Evolutionary conservation across 805 yeast species (phyloP), one percentile per base, ranked within the genome.

Genomic region (Peterozyma toletana): DNA sequence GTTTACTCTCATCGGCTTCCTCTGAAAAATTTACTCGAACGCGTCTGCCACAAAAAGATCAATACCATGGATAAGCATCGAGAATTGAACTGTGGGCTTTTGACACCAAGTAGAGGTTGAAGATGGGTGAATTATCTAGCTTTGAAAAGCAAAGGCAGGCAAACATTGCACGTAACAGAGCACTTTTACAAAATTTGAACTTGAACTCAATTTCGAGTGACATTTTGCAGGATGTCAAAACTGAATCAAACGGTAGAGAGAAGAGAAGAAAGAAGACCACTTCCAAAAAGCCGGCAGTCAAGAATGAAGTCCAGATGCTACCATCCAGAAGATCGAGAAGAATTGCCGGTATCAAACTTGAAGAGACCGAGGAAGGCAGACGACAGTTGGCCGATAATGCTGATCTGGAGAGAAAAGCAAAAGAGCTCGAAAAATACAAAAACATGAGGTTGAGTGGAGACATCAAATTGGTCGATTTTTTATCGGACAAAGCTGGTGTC

Each of bases 161-260:
- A 46, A 88, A 87, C 57, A 93, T 91, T 47, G 86, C 80, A 50
- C 71, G 98, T 40, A 93, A 91, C 62, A 79, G 80, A 58, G 86
- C 80, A 50, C 72, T 90, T 18, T 67, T 91, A 42, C 71, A 77
- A 52, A 78, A 83, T 50, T 70, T 91, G 50, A 84, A 88, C 50
- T 67, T 91, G 15, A 80, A 78, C 41, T 63, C 77, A 11, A 60
- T 83, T 3, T 70, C 83, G 1, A 61, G 65, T 30, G 78, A 78
- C 2, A 75, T 84, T 40, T 62, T 71, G 27, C 63, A 64, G 11
- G 84, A 77, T 42, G 59, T 72, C 45, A 59, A 60, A 51, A 56
- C 57, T 43, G 66, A 59, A 52, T 62, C 56, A 45, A 56, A 53
- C 33, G 9, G 35, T 37, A 2, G 21, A 33, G 14, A 33, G 21